These are phyloP conservation scores for Heliamphora exappendiculata DNA, from an alignment of 148 eudicot species.

Conservation along the genomic window DNA sequence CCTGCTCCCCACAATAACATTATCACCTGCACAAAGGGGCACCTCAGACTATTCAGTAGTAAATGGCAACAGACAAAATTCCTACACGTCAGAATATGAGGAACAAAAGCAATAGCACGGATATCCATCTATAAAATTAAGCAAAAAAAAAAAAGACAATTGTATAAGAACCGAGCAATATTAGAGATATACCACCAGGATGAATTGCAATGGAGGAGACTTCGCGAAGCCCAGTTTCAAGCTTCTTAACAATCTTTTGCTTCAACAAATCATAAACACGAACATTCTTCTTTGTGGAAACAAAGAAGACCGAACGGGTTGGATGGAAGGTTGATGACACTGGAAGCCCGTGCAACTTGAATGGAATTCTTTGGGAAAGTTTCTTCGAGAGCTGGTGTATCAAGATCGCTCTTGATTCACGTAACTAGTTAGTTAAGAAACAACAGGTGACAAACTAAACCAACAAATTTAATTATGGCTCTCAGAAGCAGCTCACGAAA, in stretches of 20 bases:
- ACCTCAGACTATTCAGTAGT: background rate
- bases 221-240: conserved; percentile 74
- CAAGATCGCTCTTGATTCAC: conserved; percentile 73
- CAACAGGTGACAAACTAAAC: conserved; percentile 9
- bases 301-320: conserved; percentile 63
- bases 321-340: conserved; percentile 90
- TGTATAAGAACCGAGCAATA: background rate
- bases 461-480: background rate
- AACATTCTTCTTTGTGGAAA: conserved; percentile 77
- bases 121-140: background rate
- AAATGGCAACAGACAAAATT: conserved; percentile 1
- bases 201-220: conserved; percentile 79
- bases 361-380: conserved; percentile 56
- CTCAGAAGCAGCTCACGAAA: background rate
- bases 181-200: conserved; percentile 69
- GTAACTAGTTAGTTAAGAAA: conserved; percentile 67
- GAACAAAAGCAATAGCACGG: background rate
- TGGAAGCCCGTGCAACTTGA: conserved; percentile 86
- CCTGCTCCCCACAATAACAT: conserved; percentile 88
- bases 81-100: background rate
- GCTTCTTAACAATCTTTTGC: conserved; percentile 71
- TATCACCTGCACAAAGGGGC: conserved; percentile 61
- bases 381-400: conserved; percentile 87
- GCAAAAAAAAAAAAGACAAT: background rate
- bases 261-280: conserved; percentile 87